These are phyloP conservation scores for Lasiodiplodia gonubiensis DNA, from an alignment of 2,329 filamentous ascomycete genomes.

Conservation along the genomic window DNA sequence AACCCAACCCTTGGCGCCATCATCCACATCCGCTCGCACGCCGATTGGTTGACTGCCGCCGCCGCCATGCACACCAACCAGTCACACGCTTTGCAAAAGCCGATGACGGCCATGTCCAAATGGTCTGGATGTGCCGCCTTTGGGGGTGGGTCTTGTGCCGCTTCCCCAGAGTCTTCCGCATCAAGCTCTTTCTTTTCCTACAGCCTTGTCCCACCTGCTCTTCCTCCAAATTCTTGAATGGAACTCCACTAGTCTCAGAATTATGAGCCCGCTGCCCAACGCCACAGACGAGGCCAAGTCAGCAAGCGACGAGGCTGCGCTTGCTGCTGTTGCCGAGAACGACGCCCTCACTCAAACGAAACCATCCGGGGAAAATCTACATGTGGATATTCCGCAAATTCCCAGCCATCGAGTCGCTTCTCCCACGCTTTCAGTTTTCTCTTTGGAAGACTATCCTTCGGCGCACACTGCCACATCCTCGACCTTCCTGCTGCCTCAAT, in stretches of 20 bases:
- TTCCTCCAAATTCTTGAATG: background rate
- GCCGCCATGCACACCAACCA: background rate
- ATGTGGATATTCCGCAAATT: background rate
- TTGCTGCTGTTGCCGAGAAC: background rate
- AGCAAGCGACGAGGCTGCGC: constrained; percentile 2
- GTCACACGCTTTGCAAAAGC: constrained; percentile 9
- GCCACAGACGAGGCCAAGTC: background rate
- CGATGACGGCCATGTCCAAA: background rate
- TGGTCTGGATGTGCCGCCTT: background rate
- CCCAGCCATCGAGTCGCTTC: background rate
- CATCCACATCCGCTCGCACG: background rate
- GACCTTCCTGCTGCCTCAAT: background rate
- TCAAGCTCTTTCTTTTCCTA: background rate
- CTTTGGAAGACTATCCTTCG: constrained; percentile 17
- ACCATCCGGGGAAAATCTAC: background rate
- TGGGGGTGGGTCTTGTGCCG: constrained; percentile 7
- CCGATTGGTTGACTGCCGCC: constrained; percentile 10
- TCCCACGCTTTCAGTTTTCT: constrained; percentile 4
- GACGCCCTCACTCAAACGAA: background rate
- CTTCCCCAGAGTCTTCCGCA: constrained; percentile 18
- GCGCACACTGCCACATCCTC: constrained; percentile 2
- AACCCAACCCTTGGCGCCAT: constrained; percentile 1
- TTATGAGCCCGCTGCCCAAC: background rate
- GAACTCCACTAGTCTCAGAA: background rate
- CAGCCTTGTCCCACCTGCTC: background rate